These are phyloP conservation scores for Podila epigama DNA, from an alignment of 192 early-diverging fungal genomes.

Conservation along the genomic window DNA sequence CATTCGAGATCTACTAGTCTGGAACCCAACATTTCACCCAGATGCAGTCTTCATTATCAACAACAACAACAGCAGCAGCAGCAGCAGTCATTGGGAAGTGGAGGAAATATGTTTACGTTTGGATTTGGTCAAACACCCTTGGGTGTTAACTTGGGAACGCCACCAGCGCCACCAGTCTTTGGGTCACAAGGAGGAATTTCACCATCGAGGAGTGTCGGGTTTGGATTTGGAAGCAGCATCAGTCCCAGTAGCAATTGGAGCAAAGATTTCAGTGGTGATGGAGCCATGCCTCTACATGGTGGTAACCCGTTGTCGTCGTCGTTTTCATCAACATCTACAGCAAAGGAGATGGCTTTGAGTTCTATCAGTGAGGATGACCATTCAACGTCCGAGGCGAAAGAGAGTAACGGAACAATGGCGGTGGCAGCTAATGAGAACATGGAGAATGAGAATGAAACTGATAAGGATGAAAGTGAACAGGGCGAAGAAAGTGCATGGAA, in stretches of 20 bases:
- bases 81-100: neutral
- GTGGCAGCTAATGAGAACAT: too few species aligned
- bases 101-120: neutral
- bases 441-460: neutral
- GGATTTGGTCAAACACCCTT: constrained; percentile 22
- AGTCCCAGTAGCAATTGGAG: neutral
- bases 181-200: neutral
- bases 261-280: neutral
- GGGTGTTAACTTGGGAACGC: neutral
- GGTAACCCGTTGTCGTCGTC: neutral
- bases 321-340: too few species aligned
- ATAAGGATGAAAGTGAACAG: neutral
- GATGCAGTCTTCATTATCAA: neutral
- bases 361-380: too few species aligned
- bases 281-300: too few species aligned
- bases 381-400: too few species aligned
- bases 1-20: constrained; percentile 13
- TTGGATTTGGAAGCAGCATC: constrained; percentile 29
- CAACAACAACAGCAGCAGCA: neutral
- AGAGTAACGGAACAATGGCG: too few species aligned
- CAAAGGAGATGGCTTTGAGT: too few species aligned
- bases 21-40: constrained; percentile 2
- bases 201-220: constrained; percentile 23
- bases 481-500: neutral
- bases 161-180: neutral